A percentile compares a stretch with the other conserved stretches of the same genome.
phyloP scores from a whole-genome alignment of 2,329 filamentous ascomycete species.

The Talaromyces sp. region DNA sequence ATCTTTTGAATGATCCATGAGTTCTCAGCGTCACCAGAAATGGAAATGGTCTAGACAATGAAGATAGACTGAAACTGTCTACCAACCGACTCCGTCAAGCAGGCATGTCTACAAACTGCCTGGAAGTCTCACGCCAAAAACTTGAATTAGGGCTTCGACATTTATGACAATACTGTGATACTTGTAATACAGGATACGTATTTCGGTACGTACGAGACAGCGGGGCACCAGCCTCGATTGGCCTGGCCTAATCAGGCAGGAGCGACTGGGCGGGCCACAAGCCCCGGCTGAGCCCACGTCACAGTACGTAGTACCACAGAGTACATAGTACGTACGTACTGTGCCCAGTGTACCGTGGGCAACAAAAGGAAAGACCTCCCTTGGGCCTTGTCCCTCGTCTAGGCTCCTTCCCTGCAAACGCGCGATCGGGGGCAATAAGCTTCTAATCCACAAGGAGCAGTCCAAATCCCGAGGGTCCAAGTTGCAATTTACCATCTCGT shows the following conservation, averaged over 20 bases:
- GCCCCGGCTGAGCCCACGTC: background rate
- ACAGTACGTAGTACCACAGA: no score
- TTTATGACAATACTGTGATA: background rate
- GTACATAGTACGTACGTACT: no score
- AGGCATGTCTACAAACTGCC: background rate
- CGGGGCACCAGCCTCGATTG: background rate
- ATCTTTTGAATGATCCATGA: background rate
- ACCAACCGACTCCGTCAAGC: background rate
- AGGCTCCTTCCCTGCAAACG: background rate
- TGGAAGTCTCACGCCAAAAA: background rate
- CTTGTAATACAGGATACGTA: background rate
- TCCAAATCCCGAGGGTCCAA: constrained; percentile 1
- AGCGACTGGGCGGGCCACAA: background rate
- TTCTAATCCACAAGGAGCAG: background rate
- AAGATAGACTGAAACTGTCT: background rate
- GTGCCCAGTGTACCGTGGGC: background rate
- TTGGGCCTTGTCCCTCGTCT: background rate
- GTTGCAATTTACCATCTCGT: background rate
- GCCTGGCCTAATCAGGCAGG: background rate
- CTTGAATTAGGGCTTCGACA: background rate
- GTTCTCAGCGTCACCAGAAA: background rate
- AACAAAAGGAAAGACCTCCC: background rate
- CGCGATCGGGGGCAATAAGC: constrained; percentile 4
- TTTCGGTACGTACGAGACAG: background rate
- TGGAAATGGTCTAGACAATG: background rate